Conservation (phyloP, 768 basidiomycete species). For the Trametes maxima region DNA sequence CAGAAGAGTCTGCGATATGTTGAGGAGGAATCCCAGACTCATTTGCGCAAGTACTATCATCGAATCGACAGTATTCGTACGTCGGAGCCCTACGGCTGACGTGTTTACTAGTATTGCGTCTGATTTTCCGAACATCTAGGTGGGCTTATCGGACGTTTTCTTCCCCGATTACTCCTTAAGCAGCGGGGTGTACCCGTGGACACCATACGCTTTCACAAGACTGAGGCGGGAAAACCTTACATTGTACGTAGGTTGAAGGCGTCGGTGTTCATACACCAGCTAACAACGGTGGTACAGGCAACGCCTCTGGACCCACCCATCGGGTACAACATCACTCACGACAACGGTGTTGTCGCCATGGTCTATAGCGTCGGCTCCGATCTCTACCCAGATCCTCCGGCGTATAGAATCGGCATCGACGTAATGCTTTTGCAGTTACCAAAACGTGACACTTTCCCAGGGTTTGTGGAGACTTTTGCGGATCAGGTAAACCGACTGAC, state of each 20-base stretch:
- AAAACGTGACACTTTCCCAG: conserved; percentile 52
- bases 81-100: conserved; percentile 22
- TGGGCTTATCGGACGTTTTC: conserved; percentile 73
- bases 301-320: conserved; percentile 39
- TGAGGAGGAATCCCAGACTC: conserved; percentile 55
- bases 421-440: conserved; percentile 79
- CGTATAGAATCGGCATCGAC: conserved; percentile 68
- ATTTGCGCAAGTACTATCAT: conserved; percentile 67
- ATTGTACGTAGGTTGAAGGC: conserved; percentile 48
- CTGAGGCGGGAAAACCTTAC: conserved; percentile 75
- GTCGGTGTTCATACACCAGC: neutral
- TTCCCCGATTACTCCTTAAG: conserved; percentile 64
- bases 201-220: conserved; percentile 55
- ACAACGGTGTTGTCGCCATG: conserved; percentile 73
- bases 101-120: neutral
- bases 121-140: conserved; percentile 44
- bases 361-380: conserved; percentile 45
- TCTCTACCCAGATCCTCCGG: conserved; percentile 53
- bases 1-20: conserved; percentile 57
- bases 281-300: conserved; percentile 11
- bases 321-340: conserved; percentile 83
- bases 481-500: conserved; percentile 56
- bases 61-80: conserved; percentile 78
- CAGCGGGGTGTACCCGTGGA: conserved; percentile 54
- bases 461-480: conserved; percentile 64